These are phyloP conservation scores for Podila clonocystis DNA, from an alignment of 192 early-diverging fungal species.

Conservation along the genomic window DNA sequence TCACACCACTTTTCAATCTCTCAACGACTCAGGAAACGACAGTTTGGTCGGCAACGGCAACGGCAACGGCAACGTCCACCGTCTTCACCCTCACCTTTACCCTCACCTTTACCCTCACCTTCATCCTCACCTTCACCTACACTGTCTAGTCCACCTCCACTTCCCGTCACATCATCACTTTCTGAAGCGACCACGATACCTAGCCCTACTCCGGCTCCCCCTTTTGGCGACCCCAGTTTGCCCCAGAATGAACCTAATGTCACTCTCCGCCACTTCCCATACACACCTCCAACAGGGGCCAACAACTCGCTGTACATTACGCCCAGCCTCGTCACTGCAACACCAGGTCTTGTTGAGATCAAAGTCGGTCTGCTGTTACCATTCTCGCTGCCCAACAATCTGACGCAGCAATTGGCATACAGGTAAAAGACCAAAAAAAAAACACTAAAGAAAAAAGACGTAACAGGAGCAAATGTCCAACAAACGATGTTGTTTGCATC, in stretches of 20 bases:
- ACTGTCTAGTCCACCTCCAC: background rate
- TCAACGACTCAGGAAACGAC: too few relatives aligned
- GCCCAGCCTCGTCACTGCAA: slow-evolving; percentile 13
- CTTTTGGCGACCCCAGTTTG: background rate
- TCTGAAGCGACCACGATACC: background rate
- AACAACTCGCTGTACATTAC: slow-evolving; percentile 34
- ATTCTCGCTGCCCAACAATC: slow-evolving; percentile 36
- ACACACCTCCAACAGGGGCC: slow-evolving; percentile 30
- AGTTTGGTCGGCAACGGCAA: too few relatives aligned
- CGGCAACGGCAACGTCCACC: too few relatives aligned
- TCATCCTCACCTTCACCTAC: background rate
- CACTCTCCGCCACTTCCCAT: slow-evolving; percentile 24
- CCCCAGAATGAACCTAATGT: slow-evolving; percentile 43
- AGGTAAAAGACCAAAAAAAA: slow-evolving; percentile 21
- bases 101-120: too few relatives aligned
- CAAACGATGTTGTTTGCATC: background rate
- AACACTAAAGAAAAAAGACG: background rate
- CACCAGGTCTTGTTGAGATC: slow-evolving; percentile 27
- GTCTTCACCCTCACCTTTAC: too few relatives aligned
- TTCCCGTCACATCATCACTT: background rate
- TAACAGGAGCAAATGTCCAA: background rate
- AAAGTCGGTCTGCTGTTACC: slow-evolving; percentile 31
- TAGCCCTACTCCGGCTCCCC: background rate
- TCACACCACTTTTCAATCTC: too few relatives aligned
- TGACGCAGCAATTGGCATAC: slow-evolving; percentile 39